Base-by-base conservation (phyloP, 2,329 filamentous ascomycete genomes). In the Trichocomaceae sp. region DNA sequence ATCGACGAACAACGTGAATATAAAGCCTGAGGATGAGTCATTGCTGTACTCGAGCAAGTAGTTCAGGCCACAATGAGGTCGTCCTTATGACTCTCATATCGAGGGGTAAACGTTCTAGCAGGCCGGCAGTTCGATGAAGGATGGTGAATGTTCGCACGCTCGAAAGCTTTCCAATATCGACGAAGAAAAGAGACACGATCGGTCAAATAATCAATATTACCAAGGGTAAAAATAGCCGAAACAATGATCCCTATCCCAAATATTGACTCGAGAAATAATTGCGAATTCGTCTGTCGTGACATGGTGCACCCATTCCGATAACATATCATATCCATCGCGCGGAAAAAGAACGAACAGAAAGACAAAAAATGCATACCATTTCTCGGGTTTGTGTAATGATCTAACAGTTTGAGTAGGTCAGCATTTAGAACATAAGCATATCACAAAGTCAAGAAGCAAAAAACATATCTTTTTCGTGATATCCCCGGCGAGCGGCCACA, bases 351-450 rank as follows among this genome's bases (percentile, higher is more conserved):
- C 35, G 35, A 39, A 42, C 8, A 22, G 13, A n/a, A 37, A 29
- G 39, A 2, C 31, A 6, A 41, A 49, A 20, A 17, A 37, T 35
- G 52, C 54, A 52, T 47, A 56, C 54, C 87, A 76, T 90, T 90
- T 61, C 87, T 83, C 26, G 87, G 87, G 63, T 82, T 81, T 72
- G 82, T 87, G 76, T 92, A 92, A 75, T 92, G 89, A 72, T 95
- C 89, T 61, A 95, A 80, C 61, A 88, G 57, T 58, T 55, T 54
- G 52, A 29, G 52, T 35, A 41, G 29, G 47, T 52, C 42, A 57
- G 48, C 20, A 37, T 26, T 56, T 23, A 17, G 19, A 33, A 47
- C n/a, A n/a, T 10, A 35, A 15, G 10, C 31, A 29, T 8, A 26
- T 6, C 3, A 39, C 20, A n/a, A 12, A 10, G 17, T 15, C 13